A percentile compares a stretch with the other conserved stretches of the same genome.
Conservation (phyloP, 192 early-diverging fungal genomes). For the Coemansia aciculifera region DNA sequence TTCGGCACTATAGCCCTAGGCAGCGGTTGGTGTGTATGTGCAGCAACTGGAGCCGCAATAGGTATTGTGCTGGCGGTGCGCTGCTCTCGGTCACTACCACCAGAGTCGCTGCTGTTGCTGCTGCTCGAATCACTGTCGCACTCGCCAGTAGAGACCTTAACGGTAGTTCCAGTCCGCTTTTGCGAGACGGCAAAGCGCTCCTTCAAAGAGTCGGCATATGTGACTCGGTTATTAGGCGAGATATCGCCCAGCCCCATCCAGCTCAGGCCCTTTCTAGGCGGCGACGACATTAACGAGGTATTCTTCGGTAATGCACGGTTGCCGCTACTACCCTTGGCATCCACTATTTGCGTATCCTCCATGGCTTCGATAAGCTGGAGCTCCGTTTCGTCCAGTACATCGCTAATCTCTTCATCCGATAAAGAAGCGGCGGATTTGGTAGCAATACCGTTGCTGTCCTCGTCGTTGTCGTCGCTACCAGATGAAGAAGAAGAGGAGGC, state of each 20-base stretch:
- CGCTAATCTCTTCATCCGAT: constrained; percentile 50
- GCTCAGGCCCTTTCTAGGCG: constrained; percentile 18
- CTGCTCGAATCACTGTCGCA: constrained; percentile 16
- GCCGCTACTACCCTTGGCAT: constrained; percentile 18
- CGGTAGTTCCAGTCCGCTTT: neutral
- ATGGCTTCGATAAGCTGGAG: constrained; percentile 53
- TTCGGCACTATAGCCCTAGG: neutral
- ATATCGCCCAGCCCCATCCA: constrained; percentile 44
- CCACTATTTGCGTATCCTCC: constrained; percentile 46
- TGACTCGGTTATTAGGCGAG: constrained; percentile 4
- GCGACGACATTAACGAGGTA: neutral
- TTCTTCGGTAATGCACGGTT: neutral
- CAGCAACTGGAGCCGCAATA: neutral
- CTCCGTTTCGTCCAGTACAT: constrained; percentile 52
- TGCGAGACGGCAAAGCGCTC: constrained; percentile 37
- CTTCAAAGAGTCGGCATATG: constrained; percentile 44
- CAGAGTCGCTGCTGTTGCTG: neutral
- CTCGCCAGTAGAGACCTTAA: constrained; percentile 9
- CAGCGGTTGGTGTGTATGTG: neutral
- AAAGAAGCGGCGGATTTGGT: constrained; percentile 26
- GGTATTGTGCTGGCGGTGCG: neutral
- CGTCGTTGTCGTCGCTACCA: constrained; percentile 4
- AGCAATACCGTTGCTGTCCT: neutral
- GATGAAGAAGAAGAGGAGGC: neutral
- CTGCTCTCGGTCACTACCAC: neutral